phyloP scores from a whole-genome alignment of 345 rosid species.

The Cardiospermum halicacabum region DNA sequence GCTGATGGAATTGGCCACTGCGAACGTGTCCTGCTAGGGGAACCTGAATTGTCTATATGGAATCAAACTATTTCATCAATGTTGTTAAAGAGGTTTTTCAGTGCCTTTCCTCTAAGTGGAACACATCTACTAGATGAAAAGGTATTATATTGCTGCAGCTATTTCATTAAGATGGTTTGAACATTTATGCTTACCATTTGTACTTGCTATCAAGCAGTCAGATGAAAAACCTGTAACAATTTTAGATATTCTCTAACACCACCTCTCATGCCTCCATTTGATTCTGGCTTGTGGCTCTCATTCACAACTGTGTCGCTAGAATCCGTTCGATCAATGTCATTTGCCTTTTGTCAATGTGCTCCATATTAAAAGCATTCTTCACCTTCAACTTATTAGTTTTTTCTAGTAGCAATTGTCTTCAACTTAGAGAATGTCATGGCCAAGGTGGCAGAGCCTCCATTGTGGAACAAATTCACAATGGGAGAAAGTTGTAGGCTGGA shows the following conservation, averaged over 20 bases:
- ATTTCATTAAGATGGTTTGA: neutral
- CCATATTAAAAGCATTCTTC: too few species aligned
- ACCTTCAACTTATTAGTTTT: too few species aligned
- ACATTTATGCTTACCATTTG: neutral
- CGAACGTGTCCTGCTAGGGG: slow-evolving; percentile 25
- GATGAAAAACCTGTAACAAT: neutral
- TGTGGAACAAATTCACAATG: too few species aligned
- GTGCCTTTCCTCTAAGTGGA: slow-evolving; percentile 53
- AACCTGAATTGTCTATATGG: slow-evolving; percentile 26
- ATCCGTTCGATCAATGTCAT: too few species aligned
- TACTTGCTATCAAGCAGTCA: neutral
- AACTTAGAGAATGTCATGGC: too few species aligned
- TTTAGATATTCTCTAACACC: neutral
- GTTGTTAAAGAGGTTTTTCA: slow-evolving; percentile 52
- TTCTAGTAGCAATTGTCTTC: too few species aligned
- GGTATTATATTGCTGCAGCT: slow-evolving; percentile 34
- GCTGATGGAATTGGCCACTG: slow-evolving; percentile 28
- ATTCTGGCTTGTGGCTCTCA: too few species aligned
- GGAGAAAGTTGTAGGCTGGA: too few species aligned
- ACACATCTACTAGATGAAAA: slow-evolving; percentile 36
- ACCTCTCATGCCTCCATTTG: too few species aligned
- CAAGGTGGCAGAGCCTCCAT: too few species aligned
- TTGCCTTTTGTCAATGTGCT: too few species aligned
- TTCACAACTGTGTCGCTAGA: too few species aligned
- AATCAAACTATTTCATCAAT: slow-evolving; percentile 41